A percentile compares a stretch with the other conserved stretches of the same genome.
phyloP scores from a whole-genome alignment of 176 grass and related monocot genomes.

The Cymbopogon citratus region DNA sequence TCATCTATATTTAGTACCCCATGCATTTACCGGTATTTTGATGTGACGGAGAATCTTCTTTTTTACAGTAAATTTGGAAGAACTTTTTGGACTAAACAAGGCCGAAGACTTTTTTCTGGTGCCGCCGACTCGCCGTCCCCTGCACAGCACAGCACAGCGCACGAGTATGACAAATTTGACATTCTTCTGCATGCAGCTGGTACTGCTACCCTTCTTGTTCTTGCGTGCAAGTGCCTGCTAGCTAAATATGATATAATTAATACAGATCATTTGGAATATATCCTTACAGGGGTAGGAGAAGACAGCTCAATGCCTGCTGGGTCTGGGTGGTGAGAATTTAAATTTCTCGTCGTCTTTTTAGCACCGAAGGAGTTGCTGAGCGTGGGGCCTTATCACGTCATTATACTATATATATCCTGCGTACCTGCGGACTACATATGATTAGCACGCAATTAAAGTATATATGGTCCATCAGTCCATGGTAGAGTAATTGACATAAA shows the following conservation, averaged over 20 bases:
- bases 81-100: too few species aligned
- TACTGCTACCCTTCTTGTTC: neutral
- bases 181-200: neutral
- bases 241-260: neutral
- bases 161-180: conserved; percentile 24
- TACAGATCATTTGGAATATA: neutral
- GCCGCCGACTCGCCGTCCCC: neutral
- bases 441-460: neutral
- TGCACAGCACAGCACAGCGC: neutral
- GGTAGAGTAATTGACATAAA: neutral
- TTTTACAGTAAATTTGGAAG: too few species aligned
- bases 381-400: neutral
- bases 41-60: too few species aligned
- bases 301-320: conserved; percentile 11
- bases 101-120: conserved; percentile 18
- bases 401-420: neutral
- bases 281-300: conserved; percentile 15
- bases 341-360: neutral
- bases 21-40: too few species aligned
- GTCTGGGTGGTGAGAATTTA: neutral
- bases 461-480: neutral
- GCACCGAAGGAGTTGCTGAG: neutral
- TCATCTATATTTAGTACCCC: too few species aligned
- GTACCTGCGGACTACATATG: neutral
- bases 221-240: neutral